phyloP scores from a whole-genome alignment of 352 stramenopile species.

The Sclerospora graminicola region DNA sequence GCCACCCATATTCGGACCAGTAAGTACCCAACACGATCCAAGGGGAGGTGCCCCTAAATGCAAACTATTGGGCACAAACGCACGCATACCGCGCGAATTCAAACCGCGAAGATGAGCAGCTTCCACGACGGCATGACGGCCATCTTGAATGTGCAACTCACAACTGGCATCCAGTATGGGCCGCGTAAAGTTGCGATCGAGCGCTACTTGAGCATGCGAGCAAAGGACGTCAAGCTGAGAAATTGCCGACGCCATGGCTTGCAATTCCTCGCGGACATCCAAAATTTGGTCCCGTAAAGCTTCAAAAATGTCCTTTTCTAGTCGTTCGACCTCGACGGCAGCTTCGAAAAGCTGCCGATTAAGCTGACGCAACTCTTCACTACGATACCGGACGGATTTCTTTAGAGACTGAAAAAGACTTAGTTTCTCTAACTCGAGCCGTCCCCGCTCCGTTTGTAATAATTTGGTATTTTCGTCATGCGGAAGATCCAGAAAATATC shows the following conservation, averaged over 20 bases:
- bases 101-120: slow-evolving; percentile 39
- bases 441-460: slow-evolving; percentile 12
- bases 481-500: slow-evolving; percentile 56
- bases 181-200: slow-evolving; percentile 53
- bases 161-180: slow-evolving; percentile 41
- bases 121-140: slow-evolving; percentile 58
- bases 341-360: slow-evolving; percentile 56
- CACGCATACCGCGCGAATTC: slow-evolving; percentile 38
- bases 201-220: slow-evolving; percentile 53
- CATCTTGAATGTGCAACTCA: slow-evolving; percentile 56
- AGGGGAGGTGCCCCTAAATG: slow-evolving; percentile 21
- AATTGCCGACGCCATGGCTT: slow-evolving; percentile 39
- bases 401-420: slow-evolving; percentile 59
- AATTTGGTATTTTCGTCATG: slow-evolving; percentile 49
- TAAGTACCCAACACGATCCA: slow-evolving; percentile 68
- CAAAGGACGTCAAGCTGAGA: slow-evolving; percentile 51
- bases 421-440: slow-evolving; percentile 24
- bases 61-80: slow-evolving; percentile 73
- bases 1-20: slow-evolving; percentile 82
- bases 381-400: slow-evolving; percentile 55
- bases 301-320: slow-evolving; percentile 54
- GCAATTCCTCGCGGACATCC: slow-evolving; percentile 18
- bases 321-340: slow-evolving; percentile 31
- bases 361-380: slow-evolving; percentile 44
- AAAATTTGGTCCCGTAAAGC: slow-evolving; percentile 27